Percentiles rank a stretch among this genome's conserved stretches.
phyloP scores from a whole-genome alignment of 176 grass and related monocot species.

The Carex cristatella region DNA sequence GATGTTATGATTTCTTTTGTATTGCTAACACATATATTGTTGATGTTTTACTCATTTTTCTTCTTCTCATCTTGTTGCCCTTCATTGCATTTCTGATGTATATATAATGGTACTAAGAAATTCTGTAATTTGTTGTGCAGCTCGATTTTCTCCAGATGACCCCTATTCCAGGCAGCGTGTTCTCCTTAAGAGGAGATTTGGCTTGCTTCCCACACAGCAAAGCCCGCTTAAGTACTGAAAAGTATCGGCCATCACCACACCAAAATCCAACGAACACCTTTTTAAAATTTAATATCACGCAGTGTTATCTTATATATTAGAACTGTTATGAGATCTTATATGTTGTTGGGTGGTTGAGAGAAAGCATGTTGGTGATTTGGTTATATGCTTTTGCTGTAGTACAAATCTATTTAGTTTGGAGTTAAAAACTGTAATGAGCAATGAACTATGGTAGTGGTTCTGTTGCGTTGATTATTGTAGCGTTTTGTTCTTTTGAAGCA shows the following conservation, averaged over 20 bases:
- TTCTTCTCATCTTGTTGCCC: background rate
- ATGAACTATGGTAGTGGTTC: background rate
- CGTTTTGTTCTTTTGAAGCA: background rate
- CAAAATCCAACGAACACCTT: background rate
- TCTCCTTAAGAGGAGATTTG: constrained; percentile 90
- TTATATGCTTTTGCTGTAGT: background rate
- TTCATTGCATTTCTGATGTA: background rate
- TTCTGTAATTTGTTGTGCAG: constrained; percentile 32
- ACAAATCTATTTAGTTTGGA: background rate
- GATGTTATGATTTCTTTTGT: background rate
- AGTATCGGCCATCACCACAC: background rate
- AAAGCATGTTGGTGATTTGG: background rate
- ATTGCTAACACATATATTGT: background rate
- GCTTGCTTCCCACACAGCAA: constrained; percentile 77
- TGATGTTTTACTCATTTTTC: background rate
- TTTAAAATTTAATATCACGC: background rate
- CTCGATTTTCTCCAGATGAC: constrained; percentile 92
- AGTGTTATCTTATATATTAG: background rate
- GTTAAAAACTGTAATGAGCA: background rate
- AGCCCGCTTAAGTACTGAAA: constrained; percentile 69
- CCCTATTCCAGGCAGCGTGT: constrained; percentile 68
- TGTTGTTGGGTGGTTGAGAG: background rate
- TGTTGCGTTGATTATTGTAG: background rate
- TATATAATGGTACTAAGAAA: background rate
- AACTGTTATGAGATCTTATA: background rate